Evolutionary conservation across 345 rosid species (phyloP), one percentile per base, ranked within the genome.

Genomic region (Aquilaria malaccensis): DNA sequence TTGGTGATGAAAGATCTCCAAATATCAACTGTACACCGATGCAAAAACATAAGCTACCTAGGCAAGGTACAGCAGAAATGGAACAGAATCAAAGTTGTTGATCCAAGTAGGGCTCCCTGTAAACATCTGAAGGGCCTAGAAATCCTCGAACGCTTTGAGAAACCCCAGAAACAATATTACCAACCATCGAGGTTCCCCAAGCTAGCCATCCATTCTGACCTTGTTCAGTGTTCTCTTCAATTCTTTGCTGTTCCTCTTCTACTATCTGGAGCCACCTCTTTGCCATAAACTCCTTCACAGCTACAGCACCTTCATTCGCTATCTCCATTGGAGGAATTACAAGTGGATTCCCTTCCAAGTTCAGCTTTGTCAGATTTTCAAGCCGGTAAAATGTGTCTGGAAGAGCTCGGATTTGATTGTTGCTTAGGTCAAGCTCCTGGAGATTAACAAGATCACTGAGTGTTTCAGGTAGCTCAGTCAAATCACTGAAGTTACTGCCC

Each of bases 391-490:
- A 91, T 59, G 97, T 74, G 56, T 80, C 83, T 0, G 97, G 97
- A 61, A 95, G 79, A 30, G 77, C 74, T 45, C 75, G 79, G 67
- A 95, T 82, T 71, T 95, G 99, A 73, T 95, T 95, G 85, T 95
- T 91, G 83, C 97, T 91, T n/a, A 91, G 82, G 76, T 95, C 95
- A 45, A 95, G 95, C 65, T 95, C 96, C 70, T 71, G 81, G 31
- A 95, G 80, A 72, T 77, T 88, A 32, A 67, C 71, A 45, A 95
- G 69, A 48, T 95, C 96, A n/a, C 87, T 78, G 2, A 91, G 66
- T 9, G 96, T 67, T 55, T 83, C 91, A 0, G 97, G 97, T 13
- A 91, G 83, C 58, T 74, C 75, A 1, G 66, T 80, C 78, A 94
- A 73, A 83, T 88, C 83, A 55, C 73, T 83, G 81, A 95, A 95